Evolutionary conservation across 2,329 filamentous ascomycete genomes (phyloP).

Genomic region (Penicillium italicum): DNA sequence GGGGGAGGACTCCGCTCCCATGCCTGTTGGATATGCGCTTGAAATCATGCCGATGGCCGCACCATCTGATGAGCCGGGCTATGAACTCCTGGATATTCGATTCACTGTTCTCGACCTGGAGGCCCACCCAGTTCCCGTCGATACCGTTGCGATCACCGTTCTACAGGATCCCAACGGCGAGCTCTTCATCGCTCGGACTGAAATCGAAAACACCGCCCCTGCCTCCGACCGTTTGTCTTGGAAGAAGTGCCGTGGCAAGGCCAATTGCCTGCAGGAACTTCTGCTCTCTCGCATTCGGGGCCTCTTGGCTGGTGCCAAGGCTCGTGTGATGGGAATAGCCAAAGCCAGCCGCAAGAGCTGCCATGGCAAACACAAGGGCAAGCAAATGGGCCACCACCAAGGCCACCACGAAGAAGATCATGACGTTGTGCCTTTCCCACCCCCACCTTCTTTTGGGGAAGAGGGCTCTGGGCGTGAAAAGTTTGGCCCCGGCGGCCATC

Average conservation of each 20-base stretch:
- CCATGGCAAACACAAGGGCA: conserved; percentile 24
- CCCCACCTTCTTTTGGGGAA: conserved; percentile 8
- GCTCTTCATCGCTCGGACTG: conserved; percentile 37
- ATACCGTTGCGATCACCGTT: conserved; percentile 42
- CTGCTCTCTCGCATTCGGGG: conserved; percentile 39
- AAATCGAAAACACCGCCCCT: conserved; percentile 38
- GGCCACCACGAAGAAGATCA: conserved; percentile 2
- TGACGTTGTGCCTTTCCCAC: conserved; percentile 6
- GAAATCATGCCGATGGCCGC: conserved; percentile 36
- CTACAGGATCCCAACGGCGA: conserved; percentile 36
- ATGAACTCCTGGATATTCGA: conserved; percentile 38
- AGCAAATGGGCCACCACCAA: conserved; percentile 2
- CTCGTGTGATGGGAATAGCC: conserved; percentile 33
- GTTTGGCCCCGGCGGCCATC: conserved; percentile 10
- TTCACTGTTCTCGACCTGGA: conserved; percentile 47
- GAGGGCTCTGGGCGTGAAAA: conserved; percentile 6
- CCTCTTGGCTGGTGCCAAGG: conserved; percentile 38
- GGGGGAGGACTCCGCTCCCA: conserved; percentile 35
- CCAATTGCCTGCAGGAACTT: conserved; percentile 39
- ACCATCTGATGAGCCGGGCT: conserved; percentile 29
- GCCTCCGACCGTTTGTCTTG: conserved; percentile 38
- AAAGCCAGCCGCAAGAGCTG: conserved; percentile 32
- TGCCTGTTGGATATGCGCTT: conserved; percentile 44
- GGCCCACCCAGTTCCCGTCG: conserved; percentile 42
- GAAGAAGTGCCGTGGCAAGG: conserved; percentile 42